phyloP scores from a whole-genome alignment of 352 stramenopile genomes.

The Aphanomyces cochlioides region DNA sequence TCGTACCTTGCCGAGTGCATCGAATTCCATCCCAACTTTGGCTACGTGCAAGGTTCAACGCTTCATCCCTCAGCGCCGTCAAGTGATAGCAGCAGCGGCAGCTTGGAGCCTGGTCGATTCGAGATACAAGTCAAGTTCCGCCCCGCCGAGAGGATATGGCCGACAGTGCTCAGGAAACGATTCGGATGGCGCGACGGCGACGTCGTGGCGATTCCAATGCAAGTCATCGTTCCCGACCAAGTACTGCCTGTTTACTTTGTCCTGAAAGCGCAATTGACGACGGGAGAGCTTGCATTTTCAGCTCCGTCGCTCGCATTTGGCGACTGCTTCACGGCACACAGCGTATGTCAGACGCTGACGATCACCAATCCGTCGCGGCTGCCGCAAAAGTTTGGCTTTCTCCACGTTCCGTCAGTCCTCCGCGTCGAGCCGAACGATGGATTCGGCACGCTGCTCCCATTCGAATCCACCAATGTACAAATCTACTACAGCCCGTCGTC shows the following conservation, averaged over 20 bases:
- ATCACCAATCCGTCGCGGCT: constrained; percentile 52
- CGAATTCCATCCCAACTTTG: constrained; percentile 81
- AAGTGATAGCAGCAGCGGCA: constrained; percentile 12
- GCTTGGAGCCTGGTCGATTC: constrained; percentile 43
- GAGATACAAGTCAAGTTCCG: constrained; percentile 68
- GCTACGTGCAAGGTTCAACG: constrained; percentile 65
- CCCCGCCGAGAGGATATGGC: constrained; percentile 48
- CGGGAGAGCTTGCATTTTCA: constrained; percentile 36
- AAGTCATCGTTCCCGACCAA: constrained; percentile 62
- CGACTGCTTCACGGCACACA: constrained; percentile 48
- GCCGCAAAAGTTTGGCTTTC: constrained; percentile 61
- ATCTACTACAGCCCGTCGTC: constrained; percentile 52
- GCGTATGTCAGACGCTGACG: constrained; percentile 34
- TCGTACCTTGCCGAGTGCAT: constrained; percentile 54
- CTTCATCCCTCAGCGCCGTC: too few relatives aligned
- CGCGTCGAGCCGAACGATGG: constrained; percentile 54
- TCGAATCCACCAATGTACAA: constrained; percentile 36
- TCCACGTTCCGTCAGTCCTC: constrained; percentile 52
- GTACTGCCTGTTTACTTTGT: constrained; percentile 58
- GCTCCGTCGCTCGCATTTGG: constrained; percentile 48
- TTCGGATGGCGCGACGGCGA: constrained; percentile 42
- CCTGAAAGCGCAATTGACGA: constrained; percentile 42
- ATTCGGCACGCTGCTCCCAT: constrained; percentile 53
- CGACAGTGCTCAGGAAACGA: constrained; percentile 39
- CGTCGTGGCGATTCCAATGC: constrained; percentile 46